Percentiles rank a stretch among this genome's conserved stretches.
Evolutionary conservation across 2,329 filamentous ascomycete species (phyloP).

Genomic region (Phialophora macrospora): DNA sequence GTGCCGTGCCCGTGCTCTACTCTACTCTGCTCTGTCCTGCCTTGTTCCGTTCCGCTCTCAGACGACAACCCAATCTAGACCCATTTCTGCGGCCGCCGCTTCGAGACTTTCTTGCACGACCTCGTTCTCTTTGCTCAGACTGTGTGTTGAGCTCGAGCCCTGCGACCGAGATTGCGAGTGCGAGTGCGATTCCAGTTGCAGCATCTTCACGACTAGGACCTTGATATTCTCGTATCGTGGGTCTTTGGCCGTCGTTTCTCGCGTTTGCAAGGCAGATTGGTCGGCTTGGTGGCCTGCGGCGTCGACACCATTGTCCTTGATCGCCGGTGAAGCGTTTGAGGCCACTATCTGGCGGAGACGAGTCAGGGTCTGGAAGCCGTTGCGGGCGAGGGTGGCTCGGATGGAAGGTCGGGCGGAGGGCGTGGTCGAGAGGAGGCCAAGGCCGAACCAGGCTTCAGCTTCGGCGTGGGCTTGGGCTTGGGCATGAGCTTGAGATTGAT

Average conservation of each 20-base stretch:
- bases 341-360: conserved; percentile 11
- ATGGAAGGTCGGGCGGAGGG: conserved; percentile 20
- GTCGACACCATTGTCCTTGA: neutral
- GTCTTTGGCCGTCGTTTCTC: conserved; percentile 6
- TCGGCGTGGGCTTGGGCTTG: conserved; percentile 17
- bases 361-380: conserved; percentile 15
- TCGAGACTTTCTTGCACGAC: conserved; percentile 11
- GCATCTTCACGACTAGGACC: conserved; percentile 26
- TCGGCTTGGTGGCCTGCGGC: neutral
- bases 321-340: neutral
- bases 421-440: conserved; percentile 25
- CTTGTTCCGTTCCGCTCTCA: neutral
- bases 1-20: neutral
- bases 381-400: conserved; percentile 7
- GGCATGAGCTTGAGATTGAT: neutral
- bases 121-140: neutral
- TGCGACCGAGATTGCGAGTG: neutral
- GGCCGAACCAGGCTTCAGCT: conserved; percentile 35
- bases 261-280: neutral
- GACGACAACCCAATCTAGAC: conserved; percentile 9
- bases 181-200: conserved; percentile 4
- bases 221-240: conserved; percentile 30
- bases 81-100: conserved; percentile 12
- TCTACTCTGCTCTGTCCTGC: neutral
- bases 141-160: neutral